Conservation (phyloP, 352 stramenopile genomes). For the Pythium phragmiticola region DNA sequence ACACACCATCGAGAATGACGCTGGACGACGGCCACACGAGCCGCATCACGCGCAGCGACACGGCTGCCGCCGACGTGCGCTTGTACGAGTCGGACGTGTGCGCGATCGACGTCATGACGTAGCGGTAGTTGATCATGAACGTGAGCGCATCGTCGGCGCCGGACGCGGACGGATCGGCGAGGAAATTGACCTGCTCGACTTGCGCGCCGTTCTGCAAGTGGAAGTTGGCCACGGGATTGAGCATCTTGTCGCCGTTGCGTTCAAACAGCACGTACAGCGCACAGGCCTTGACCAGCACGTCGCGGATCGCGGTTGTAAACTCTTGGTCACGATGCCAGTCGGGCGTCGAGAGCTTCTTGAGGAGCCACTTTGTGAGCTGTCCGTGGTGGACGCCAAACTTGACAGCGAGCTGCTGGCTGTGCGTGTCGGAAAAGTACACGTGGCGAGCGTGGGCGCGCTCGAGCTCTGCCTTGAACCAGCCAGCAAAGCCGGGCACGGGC, state of each 20-base stretch:
- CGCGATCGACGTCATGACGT: slow-evolving; percentile 81
- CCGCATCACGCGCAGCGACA: slow-evolving; percentile 54
- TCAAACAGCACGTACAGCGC: slow-evolving; percentile 82
- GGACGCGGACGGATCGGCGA: slow-evolving; percentile 55
- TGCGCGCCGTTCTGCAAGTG: slow-evolving; percentile 84
- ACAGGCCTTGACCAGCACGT: slow-evolving; percentile 59
- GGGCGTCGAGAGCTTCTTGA: slow-evolving; percentile 46
- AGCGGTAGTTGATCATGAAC: slow-evolving; percentile 90
- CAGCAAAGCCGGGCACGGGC: slow-evolving; percentile 68
- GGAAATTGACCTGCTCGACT: slow-evolving; percentile 85
- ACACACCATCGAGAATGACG: slow-evolving; percentile 63
- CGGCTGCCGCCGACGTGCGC: slow-evolving; percentile 57
- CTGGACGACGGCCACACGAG: slow-evolving; percentile 53
- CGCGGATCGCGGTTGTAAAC: slow-evolving; percentile 46
- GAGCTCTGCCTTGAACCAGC: slow-evolving; percentile 66
- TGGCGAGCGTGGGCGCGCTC: slow-evolving; percentile 28
- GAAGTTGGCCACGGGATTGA: slow-evolving; percentile 83
- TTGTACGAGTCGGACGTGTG: slow-evolving; percentile 82
- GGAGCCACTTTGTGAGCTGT: slow-evolving; percentile 66
- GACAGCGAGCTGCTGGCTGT: slow-evolving; percentile 49
- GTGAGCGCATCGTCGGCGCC: slow-evolving; percentile 47
- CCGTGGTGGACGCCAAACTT: slow-evolving; percentile 60
- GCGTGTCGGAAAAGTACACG: slow-evolving; percentile 50
- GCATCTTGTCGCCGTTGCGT: slow-evolving; percentile 70
- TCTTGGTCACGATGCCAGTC: slow-evolving; percentile 51